Conservation (phyloP, 2,329 filamentous ascomycete species). For the Alternaria gaisen region DNA sequence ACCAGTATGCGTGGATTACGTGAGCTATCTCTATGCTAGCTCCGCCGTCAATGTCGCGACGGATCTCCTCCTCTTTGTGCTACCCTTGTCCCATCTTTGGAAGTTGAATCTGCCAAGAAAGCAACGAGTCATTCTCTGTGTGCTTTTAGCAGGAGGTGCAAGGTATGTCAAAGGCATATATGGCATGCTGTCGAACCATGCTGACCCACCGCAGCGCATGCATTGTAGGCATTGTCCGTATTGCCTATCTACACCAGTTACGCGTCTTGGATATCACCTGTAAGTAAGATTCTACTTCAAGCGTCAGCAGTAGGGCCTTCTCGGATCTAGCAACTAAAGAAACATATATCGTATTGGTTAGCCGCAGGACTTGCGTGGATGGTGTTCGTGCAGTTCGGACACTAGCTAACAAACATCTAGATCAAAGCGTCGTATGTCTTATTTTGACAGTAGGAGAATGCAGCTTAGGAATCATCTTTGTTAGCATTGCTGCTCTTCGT, state of each 20-base stretch:
- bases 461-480: conserved; percentile 39
- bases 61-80: conserved; percentile 34
- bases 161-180: conserved; percentile 24
- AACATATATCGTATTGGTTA: background rate
- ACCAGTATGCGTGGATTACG: conserved; percentile 31
- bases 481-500: conserved; percentile 40
- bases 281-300: conserved; percentile 18
- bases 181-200: background rate
- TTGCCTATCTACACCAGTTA: conserved; percentile 29
- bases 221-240: conserved; percentile 34
- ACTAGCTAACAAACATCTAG: conserved; percentile 15
- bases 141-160: conserved; percentile 37
- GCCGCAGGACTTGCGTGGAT: background rate
- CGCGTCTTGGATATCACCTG: conserved; percentile 35
- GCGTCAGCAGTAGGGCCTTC: background rate
- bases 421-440: conserved; percentile 30
- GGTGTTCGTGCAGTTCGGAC: background rate
- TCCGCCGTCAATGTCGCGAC: conserved; percentile 36
- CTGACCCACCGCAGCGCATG: conserved; percentile 28
- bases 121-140: conserved; percentile 38
- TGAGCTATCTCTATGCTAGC: conserved; percentile 39
- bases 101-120: conserved; percentile 36
- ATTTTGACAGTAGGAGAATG: conserved; percentile 42
- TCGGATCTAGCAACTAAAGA: background rate
- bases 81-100: conserved; percentile 41